Conservation (phyloP, 441 rosid species). For the Sinapis alba region DNA sequence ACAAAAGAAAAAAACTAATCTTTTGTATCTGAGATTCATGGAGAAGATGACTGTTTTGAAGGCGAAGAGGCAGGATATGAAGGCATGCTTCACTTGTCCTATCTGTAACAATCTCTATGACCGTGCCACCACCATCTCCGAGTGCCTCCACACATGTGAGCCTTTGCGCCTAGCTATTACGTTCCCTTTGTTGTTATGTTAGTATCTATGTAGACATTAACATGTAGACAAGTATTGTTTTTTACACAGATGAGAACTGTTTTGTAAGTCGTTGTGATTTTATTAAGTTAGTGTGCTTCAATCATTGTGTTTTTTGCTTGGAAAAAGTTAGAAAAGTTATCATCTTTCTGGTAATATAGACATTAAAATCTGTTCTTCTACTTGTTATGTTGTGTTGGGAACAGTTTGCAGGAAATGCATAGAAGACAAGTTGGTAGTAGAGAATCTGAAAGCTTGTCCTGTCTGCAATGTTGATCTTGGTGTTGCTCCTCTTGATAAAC, state of each 20-base stretch:
- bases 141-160: conserved; percentile 36
- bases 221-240: too few relatives aligned
- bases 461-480: conserved; percentile 36
- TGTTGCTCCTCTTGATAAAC: conserved; percentile 20
- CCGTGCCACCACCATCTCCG: conserved; percentile 26
- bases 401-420: conserved; percentile 37
- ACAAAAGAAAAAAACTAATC: conserved; percentile 17
- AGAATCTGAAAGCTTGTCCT: conserved; percentile 33
- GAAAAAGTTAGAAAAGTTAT: not conserved
- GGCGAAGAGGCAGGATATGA: not conserved
- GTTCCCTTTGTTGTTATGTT: not conserved
- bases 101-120: conserved; percentile 15
- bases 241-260: too few relatives aligned
- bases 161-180: not conserved
- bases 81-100: conserved; percentile 3
- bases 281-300: too few relatives aligned
- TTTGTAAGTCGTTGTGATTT: not conserved
- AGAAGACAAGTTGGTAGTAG: conserved; percentile 1
- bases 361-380: not conserved
- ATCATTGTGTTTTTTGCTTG: not conserved
- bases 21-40: not conserved
- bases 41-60: not conserved
- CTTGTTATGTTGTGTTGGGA: not conserved
- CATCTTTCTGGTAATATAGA: not conserved
- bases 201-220: not conserved